Base-by-base conservation (phyloP, 306 rosid species). In the Sesbania bispinosa region DNA sequence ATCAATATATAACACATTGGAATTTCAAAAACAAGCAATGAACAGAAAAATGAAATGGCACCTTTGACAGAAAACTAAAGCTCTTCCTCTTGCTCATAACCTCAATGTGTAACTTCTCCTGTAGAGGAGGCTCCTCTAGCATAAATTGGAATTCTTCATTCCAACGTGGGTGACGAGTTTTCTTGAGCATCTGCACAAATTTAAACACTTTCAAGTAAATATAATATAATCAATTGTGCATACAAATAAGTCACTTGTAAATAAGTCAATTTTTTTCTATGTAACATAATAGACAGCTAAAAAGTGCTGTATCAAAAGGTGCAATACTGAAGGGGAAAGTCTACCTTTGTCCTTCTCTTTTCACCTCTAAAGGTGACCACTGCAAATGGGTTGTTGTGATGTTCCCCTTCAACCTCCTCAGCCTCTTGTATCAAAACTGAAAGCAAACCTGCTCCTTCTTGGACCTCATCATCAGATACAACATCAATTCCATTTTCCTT, bases 71-170 rank as follows among this genome's bases (percentile, higher is more conserved):
- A 73, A 90, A 83, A 53, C 86, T 74, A 7, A 94, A 54, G 60
- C 48, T 62, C 21, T 79, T 84, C 47, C 88, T 77, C 85, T 76
- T 90, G 88, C 94, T 88, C 79, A 81, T 16, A 50, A 94, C 91
- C 77, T 90, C 91, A 47, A 94, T 79, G 71, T 46, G 84, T 54
- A 94, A 86, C 86, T 94, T 94, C 69, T 90, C 97, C 30, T 81
- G 75, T 21, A 80, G 74, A 48, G 98, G 98, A 82, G 97, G 84
- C 81, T 90, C 96, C 76, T 94, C 97, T 6, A 90, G 89, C 97
- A 94, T 83, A 57, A 89, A 94, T 14, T 86, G 84, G 72, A 88
- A 90, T 58, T 90, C 97, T 83, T 94, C 98, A 26, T 86, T 89
- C 98, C 98, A 94, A 21, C 51, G 76, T 0, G 97, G 98, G 67